Conservation (phyloP, 495 filamentous ascomycete species). For the Xylaria acuta region DNA sequence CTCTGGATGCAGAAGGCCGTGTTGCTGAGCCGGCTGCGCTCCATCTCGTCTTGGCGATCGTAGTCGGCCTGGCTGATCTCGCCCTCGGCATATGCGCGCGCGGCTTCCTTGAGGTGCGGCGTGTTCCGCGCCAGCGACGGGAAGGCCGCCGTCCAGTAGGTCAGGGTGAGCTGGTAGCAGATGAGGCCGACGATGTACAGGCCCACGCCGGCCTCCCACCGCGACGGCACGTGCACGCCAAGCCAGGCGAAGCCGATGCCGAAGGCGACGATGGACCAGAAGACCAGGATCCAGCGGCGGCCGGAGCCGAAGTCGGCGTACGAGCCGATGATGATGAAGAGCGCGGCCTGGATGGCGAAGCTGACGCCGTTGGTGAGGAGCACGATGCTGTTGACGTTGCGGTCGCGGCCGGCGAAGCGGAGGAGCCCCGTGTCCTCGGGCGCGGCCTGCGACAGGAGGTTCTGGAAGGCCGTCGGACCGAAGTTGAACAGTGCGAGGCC, state of each 20-base stretch:
- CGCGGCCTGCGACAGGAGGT: conserved; percentile 64
- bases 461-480: conserved; percentile 70
- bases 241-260: conserved; percentile 70
- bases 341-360: conserved; percentile 66
- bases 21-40: conserved; percentile 66
- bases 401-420: conserved; percentile 55
- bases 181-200: conserved; percentile 70
- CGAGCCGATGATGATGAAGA: conserved; percentile 66
- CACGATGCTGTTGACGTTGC: conserved; percentile 67
- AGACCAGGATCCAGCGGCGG: conserved; percentile 67
- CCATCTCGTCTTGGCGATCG: conserved; percentile 66
- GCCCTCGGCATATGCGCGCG: conserved; percentile 58
- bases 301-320: conserved; percentile 69
- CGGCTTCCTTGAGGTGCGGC: conserved; percentile 56
- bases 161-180: conserved; percentile 69
- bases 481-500: conserved; percentile 73
- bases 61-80: conserved; percentile 64
- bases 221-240: conserved; percentile 60
- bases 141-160: conserved; percentile 73
- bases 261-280: conserved; percentile 62
- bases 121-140: conserved; percentile 67
- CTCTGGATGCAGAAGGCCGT: conserved; percentile 68
- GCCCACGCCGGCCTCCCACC: conserved; percentile 63
- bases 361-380: conserved; percentile 67
- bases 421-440: conserved; percentile 52